Evolutionary conservation across 2,329 filamentous ascomycete genomes (phyloP).

Genomic region (Hymenoscyphus linearis): DNA sequence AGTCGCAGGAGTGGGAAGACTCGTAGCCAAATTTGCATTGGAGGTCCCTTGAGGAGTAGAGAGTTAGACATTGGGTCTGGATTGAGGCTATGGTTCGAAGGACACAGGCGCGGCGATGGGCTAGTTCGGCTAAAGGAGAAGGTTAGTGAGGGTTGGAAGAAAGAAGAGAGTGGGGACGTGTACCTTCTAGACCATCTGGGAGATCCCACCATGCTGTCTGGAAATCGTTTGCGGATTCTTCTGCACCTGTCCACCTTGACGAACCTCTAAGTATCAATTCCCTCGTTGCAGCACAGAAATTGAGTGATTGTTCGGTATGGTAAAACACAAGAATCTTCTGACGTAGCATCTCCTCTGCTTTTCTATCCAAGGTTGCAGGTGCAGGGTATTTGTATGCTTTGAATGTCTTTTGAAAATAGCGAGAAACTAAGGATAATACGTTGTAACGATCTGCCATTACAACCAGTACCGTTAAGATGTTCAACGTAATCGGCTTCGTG

Average conservation of each 20-base stretch:
- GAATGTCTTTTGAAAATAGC: constrained; percentile 44
- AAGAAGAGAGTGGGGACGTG: neutral
- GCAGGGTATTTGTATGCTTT: constrained; percentile 50
- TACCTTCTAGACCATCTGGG: constrained; percentile 62
- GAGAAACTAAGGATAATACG: constrained; percentile 50
- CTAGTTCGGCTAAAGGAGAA: constrained; percentile 52
- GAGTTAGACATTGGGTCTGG: constrained; percentile 58
- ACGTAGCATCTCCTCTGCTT: constrained; percentile 60
- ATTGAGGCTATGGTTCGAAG: constrained; percentile 66
- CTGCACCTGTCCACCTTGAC: constrained; percentile 32
- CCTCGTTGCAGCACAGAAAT: constrained; percentile 56
- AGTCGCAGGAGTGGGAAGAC: constrained; percentile 66
- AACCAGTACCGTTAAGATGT: constrained; percentile 60
- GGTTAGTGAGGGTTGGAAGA: neutral
- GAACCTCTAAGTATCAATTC: constrained; percentile 65
- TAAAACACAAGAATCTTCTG: constrained; percentile 66
- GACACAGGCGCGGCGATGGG: constrained; percentile 59
- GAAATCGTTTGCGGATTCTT: constrained; percentile 32
- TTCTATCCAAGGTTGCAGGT: constrained; percentile 40
- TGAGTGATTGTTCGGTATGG: constrained; percentile 56
- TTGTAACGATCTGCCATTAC: constrained; percentile 71
- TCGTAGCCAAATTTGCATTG: constrained; percentile 75
- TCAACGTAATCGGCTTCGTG: constrained; percentile 44
- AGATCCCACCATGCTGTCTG: constrained; percentile 65
- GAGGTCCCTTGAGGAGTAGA: constrained; percentile 61